These are phyloP conservation scores for Lipomyces sp. DNA, from an alignment of 805 yeast species.

Conservation along the genomic window DNA sequence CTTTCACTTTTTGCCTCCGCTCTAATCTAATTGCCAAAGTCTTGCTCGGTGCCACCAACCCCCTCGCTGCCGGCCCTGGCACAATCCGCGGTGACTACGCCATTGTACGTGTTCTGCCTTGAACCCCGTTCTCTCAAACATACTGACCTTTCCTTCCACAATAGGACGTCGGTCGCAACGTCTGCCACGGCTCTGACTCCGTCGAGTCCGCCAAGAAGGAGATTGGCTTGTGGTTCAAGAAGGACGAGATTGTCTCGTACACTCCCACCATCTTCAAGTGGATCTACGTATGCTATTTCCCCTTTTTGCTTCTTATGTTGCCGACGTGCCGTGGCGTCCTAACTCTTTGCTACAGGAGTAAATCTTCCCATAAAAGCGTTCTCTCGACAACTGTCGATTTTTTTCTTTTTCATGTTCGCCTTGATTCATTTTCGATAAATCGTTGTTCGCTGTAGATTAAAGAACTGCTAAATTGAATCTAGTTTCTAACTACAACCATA, in stretches of 20 bases:
- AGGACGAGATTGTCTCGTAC: slow-evolving; percentile 92
- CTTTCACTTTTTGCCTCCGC: neutral
- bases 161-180: slow-evolving; percentile 95
- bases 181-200: slow-evolving; percentile 98
- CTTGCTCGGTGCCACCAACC: slow-evolving; percentile 99
- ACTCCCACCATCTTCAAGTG: slow-evolving; percentile 78
- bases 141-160: no score
- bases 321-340: neutral
- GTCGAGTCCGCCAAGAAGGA: slow-evolving; percentile 97
- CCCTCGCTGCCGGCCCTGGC: slow-evolving; percentile 95
- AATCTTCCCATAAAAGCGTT: no score
- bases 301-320: neutral
- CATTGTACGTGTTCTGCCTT: slow-evolving; percentile 40
- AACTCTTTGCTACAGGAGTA: no score
- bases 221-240: slow-evolving; percentile 95
- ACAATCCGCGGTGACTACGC: slow-evolving; percentile 99
- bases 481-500: no score
- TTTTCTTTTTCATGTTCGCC: no score
- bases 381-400: no score
- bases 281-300: slow-evolving; percentile 62
- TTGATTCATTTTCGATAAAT: no score
- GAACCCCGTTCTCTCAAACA: neutral
- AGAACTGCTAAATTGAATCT: no score
- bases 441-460: no score
- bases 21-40: slow-evolving; percentile 28